Conservation (phyloP, 1,139 yeast genomes). For the Sugiyamaella xylanicola region DNA sequence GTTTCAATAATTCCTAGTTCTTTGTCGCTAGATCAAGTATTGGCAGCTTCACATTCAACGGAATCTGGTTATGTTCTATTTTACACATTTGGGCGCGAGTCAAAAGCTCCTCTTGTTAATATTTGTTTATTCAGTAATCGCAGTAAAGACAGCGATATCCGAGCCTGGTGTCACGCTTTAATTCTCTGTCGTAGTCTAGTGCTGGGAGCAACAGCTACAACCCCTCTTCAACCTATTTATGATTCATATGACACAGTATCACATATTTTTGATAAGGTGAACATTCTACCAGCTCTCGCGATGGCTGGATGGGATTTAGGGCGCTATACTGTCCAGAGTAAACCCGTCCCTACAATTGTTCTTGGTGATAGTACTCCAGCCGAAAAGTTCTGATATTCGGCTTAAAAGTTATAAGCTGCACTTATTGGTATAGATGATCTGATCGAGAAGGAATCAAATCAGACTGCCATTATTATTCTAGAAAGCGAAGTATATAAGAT, state of each 20-base stretch:
- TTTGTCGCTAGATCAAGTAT: conserved; percentile 22
- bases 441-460: too few relatives aligned
- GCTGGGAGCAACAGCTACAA: not conserved
- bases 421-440: too few relatives aligned
- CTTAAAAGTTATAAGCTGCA: not conserved
- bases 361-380: conserved; percentile 8
- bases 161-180: conserved; percentile 43
- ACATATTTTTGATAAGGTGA: conserved; percentile 33
- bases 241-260: conserved; percentile 30
- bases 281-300: conserved; percentile 30
- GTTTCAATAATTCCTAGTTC: conserved; percentile 22
- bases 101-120: conserved; percentile 21
- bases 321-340: conserved; percentile 30
- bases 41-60: conserved; percentile 26
- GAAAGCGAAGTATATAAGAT: not conserved
- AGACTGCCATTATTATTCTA: too few relatives aligned
- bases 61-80: conserved; percentile 32
- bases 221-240: conserved; percentile 29
- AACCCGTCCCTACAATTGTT: conserved; percentile 30
- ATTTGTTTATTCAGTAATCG: conserved; percentile 32
- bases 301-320: conserved; percentile 37
- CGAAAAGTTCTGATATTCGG: conserved; percentile 5
- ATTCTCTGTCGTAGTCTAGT: conserved; percentile 31
- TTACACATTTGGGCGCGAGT: conserved; percentile 19
- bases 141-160: conserved; percentile 29